Conservation (phyloP, 371 early-diverging fungal species). For the Smittium culicis region DNA sequence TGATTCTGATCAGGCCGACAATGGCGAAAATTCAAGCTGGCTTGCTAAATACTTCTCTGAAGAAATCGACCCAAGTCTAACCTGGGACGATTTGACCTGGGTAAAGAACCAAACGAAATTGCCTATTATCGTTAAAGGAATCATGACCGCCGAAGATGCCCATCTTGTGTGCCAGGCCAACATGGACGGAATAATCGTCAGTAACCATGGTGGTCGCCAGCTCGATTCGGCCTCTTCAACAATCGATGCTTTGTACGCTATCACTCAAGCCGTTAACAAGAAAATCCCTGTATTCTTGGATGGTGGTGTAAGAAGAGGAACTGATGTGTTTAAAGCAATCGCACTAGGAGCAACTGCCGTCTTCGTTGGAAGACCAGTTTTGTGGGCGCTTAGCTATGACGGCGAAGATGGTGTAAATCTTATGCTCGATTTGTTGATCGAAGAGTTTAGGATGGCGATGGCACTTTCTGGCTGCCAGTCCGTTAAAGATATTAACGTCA, state of each 20-base stretch:
- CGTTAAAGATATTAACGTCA: constrained; percentile 18
- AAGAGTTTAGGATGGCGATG: constrained; percentile 64
- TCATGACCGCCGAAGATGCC: constrained; percentile 80
- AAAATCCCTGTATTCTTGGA: constrained; percentile 73
- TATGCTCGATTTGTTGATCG: constrained; percentile 26
- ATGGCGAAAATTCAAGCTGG: constrained; percentile 20
- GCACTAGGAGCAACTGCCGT: constrained; percentile 90
- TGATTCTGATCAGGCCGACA: not conserved
- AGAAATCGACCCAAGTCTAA: constrained; percentile 37
- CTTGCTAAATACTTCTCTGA: constrained; percentile 22
- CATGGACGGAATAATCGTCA: constrained; percentile 69
- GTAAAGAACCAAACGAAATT: constrained; percentile 59
- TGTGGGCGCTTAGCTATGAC: constrained; percentile 38
- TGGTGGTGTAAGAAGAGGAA: constrained; percentile 82
- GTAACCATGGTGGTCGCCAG: constrained; percentile 94
- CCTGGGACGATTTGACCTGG: constrained; percentile 75
- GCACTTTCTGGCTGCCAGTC: constrained; percentile 35
- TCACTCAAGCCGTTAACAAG: constrained; percentile 45
- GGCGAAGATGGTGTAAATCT: constrained; percentile 27
- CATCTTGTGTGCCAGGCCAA: constrained; percentile 60
- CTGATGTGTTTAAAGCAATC: constrained; percentile 83
- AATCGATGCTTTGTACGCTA: constrained; percentile 72
- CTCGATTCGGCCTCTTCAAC: constrained; percentile 61
- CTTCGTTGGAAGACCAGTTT: constrained; percentile 74
- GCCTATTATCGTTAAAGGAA: constrained; percentile 83